Base-by-base conservation (phyloP, 805 yeast species). In the Gaillardinia entomophila region DNA sequence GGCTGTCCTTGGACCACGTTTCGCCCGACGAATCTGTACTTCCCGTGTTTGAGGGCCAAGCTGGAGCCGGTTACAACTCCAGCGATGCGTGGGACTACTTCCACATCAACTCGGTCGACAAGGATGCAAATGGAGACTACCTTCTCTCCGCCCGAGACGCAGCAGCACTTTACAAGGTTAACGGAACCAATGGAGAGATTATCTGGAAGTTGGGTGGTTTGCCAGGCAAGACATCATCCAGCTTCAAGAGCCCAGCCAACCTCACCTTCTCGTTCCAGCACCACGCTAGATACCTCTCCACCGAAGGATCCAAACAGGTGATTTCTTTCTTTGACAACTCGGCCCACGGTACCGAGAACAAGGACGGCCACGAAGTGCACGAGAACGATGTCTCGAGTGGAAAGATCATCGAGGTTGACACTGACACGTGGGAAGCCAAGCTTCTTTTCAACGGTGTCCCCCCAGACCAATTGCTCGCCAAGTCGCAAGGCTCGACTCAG, bases 91-190 rank as follows among this genome's bases (percentile, higher is more conserved):
- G 65, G 64, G 66, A 60, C 39, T 60, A 55, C 33, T 60, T 60
- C 50, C 66, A 62, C 38, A 55, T 60, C 35, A 62, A 62, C 33
- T 60, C 66, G 2, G 60, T 60, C 23, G 66, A 60, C 34, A 62
- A 60, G 35, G 61, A 59, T 38, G 49, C 38, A 12, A 33, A 51
- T 27, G 60, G 65, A 10, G 55, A 57, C 35, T 60, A 60, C 38
- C 28, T 59, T 14, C 24, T 61, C n/a, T 56, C 62, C 6, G 60
- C 64, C 4, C 49, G 68, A 40, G 54, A 60, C 38, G 45, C 53
- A 18, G 53, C 65, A 3, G 41, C 66, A 4, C 31, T 60, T 15
- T 61, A 55, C 42, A 60, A 61, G 36, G 41, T 60, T 18, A 40
- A 48, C 38, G 66, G 65, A n/a, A 44, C 43, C 10, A 56, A 56